Conservation (phyloP, 139 green algal species). For the Chlamydomonas eustigma region DNA sequence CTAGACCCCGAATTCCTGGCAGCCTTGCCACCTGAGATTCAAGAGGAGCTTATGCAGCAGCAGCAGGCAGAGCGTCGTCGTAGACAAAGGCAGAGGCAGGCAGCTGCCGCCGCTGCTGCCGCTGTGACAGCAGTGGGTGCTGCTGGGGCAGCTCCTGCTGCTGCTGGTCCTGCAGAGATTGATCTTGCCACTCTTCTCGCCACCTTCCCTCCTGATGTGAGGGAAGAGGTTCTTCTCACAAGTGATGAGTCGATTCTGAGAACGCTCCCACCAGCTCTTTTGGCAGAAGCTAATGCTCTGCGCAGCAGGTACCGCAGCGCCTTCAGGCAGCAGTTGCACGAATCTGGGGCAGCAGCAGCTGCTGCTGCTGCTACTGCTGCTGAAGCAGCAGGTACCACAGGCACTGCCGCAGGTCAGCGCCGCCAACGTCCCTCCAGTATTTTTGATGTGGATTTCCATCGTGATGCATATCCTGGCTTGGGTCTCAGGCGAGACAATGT, state of each 20-base stretch:
- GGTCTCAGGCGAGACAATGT: too few relatives aligned
- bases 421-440: too few relatives aligned
- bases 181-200: constrained; percentile 82
- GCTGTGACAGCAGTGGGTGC: neutral
- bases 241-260: constrained; percentile 69
- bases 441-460: too few relatives aligned
- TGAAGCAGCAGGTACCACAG: neutral
- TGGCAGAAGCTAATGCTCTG: constrained; percentile 73
- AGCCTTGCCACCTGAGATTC: constrained; percentile 88
- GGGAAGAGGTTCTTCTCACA: constrained; percentile 76
- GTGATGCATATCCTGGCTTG: too few relatives aligned
- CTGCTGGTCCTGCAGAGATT: constrained; percentile 45
- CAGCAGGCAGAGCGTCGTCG: constrained; percentile 36
- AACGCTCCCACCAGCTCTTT: constrained; percentile 70
- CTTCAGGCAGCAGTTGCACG: neutral
- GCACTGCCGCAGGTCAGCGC: too few relatives aligned
- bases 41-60: constrained; percentile 83
- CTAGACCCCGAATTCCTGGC: constrained; percentile 94
- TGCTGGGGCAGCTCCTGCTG: neutral
- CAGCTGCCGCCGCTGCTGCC: neutral
- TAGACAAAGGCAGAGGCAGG: constrained; percentile 5
- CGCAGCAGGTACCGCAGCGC: constrained; percentile 35
- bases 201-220: constrained; percentile 81
- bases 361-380: neutral
- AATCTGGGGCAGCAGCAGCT: neutral